Evolutionary conservation across 805 yeast species (phyloP), one percentile per base, ranked within the genome.

Genomic region (Zygotorulaspora florentina): DNA sequence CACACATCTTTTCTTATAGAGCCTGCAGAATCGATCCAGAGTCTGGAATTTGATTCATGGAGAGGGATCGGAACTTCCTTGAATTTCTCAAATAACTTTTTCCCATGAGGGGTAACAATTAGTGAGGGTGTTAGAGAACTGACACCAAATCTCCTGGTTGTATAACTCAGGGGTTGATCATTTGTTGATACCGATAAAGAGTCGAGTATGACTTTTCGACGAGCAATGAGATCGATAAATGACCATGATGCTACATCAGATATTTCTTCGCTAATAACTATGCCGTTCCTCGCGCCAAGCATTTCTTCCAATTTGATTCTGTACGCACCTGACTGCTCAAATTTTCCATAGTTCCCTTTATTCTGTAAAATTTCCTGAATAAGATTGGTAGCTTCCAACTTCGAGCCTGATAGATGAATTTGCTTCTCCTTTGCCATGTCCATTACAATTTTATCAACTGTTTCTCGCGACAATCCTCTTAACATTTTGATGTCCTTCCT

Each of bases 11-110:
- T 65, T 49, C 84, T 81, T 35, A 89, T 72, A 23, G 71, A 62
- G 1, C 95, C 91, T 27, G 69, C 62, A 30, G 83, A 62, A 53
- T 83, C 85, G 10, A 86, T 70, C 96, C 96, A 88, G 8, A 84
- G 61, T 33, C 76, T 75, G 2, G 85, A 76, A 48, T 87, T 82
- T 2, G 89, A 78, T 15, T 71, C 65, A 0, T 83, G 84, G 8
- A 69, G 51, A 0, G 90, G 89, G 2, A 82, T 75, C 1, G 80
- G 70, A 31, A 45, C 55, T 44, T 39, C 51, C 42, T 5, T 46
- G 18, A 15, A 40, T 23, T 18, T 40, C 29, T 39, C 44, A 11
- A 18, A 58, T 45, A 25, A 23, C n/a, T 46, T 35, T 16, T 40
- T 12, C 15, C 33, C 15, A 40, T 49, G 42, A 68, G 66, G 17